Percentiles rank a stretch among this genome's conserved stretches.
phyloP scores from a whole-genome alignment of 2,329 filamentous ascomycete species.

The Aspergillus fumigatiaffinis region DNA sequence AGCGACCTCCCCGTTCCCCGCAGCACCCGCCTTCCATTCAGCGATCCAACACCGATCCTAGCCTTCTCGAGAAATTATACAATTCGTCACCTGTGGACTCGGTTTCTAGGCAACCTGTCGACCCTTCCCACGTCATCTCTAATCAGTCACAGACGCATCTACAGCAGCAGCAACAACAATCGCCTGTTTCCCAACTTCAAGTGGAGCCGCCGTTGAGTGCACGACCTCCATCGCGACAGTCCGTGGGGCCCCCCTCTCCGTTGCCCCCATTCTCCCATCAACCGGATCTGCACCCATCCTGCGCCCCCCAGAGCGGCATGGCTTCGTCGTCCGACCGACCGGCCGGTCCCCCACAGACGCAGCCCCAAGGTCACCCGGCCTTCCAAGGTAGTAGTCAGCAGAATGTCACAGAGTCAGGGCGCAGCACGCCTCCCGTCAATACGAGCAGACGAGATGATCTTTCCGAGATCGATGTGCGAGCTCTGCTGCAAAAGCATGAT shows the following conservation, averaged over 20 bases:
- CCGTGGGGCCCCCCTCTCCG: conserved; percentile 19
- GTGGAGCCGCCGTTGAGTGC: conserved; percentile 9
- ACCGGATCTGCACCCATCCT: conserved; percentile 2
- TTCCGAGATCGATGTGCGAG: conserved; percentile 42
- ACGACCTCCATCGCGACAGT: conserved; percentile 19
- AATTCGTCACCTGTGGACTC: conserved; percentile 21
- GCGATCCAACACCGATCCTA: conserved; percentile 26
- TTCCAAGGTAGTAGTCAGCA: conserved; percentile 10
- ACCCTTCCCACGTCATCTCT: conserved; percentile 9
- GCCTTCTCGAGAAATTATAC: conserved; percentile 16
- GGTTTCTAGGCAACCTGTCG: background rate
- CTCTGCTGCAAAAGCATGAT: conserved; percentile 43
- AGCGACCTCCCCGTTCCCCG: conserved; percentile 13
- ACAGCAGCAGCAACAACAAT: conserved; percentile 18
- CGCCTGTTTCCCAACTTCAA: conserved; percentile 6
- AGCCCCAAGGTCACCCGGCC: conserved; percentile 1
- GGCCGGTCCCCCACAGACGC: conserved; percentile 7
- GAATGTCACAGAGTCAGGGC: conserved; percentile 39
- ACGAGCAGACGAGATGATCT: conserved; percentile 27
- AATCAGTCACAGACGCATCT: conserved; percentile 9
- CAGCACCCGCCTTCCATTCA: conserved; percentile 14
- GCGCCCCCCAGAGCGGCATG: conserved; percentile 14
- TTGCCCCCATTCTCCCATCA: conserved; percentile 10
- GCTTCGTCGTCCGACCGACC: conserved; percentile 14
- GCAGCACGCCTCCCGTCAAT: conserved; percentile 41